A percentile compares a stretch with the other conserved stretches of the same genome.
Evolutionary conservation across 2,329 filamentous ascomycete species (phyloP).

Genomic region (Pezicula neosporulosa): DNA sequence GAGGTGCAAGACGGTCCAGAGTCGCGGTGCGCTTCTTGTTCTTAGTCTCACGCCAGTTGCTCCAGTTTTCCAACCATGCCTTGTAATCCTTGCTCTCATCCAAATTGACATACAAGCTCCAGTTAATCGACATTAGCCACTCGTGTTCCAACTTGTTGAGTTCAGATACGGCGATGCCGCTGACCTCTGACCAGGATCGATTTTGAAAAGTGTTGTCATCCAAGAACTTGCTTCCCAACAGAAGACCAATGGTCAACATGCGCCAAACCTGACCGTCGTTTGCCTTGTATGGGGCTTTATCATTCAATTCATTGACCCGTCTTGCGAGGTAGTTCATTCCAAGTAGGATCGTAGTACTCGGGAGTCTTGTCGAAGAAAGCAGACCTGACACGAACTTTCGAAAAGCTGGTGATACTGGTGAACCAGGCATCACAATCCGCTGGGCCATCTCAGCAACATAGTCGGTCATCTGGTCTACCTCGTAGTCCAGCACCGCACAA

Average conservation of each 20-base stretch:
- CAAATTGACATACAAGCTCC: constrained; percentile 66
- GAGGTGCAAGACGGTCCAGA: constrained; percentile 37
- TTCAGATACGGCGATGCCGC: constrained; percentile 64
- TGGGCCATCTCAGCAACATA: constrained; percentile 72
- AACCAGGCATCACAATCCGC: constrained; percentile 60
- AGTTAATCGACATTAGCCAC: constrained; percentile 65
- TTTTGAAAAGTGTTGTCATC: constrained; percentile 81
- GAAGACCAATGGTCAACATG: constrained; percentile 64
- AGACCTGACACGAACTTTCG: constrained; percentile 73
- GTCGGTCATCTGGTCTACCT: constrained; percentile 75
- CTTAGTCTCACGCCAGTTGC: constrained; percentile 50
- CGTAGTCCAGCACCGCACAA: constrained; percentile 71
- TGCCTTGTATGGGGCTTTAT: constrained; percentile 31
- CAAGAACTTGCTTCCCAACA: constrained; percentile 73
- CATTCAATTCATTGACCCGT: constrained; percentile 56
- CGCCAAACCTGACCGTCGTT: constrained; percentile 61
- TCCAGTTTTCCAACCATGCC: constrained; percentile 64
- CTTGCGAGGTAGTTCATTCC: constrained; percentile 67
- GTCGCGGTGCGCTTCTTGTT: constrained; percentile 32
- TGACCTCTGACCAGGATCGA: constrained; percentile 74
- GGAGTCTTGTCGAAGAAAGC: constrained; percentile 67
- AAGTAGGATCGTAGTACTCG: constrained; percentile 68
- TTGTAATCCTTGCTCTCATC: constrained; percentile 58
- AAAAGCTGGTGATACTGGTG: constrained; percentile 58
- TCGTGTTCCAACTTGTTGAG: constrained; percentile 66